Evolutionary conservation across 202 grass and related monocot genomes (phyloP), one percentile per base, ranked within the genome.

Genomic region (Setaria viridis): DNA sequence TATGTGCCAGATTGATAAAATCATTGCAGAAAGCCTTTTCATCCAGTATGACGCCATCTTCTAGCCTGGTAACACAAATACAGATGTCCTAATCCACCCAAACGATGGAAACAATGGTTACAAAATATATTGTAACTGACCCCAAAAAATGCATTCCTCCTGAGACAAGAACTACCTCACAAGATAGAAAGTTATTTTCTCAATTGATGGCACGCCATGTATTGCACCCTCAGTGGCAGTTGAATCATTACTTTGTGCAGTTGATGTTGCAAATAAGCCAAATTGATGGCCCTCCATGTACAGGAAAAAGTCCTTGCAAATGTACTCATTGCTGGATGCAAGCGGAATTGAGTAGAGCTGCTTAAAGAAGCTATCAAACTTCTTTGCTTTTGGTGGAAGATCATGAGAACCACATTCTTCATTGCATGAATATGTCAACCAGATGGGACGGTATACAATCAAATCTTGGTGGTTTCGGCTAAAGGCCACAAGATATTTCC

Each of bases 131-230:
- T 55, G 35, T 32, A 57, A 70, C 20, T 39, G 45, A 21, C 25
- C 48, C 39, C 70, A 48, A 43, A 48, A 79, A 78, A 32, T 42
- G 19, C 49, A 81, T 66, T 79, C 68, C n/a, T 83, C 17, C 37
- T 19, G 34, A 78, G 37, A 33, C 19, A 70, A 86, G 71, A 82
- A 76, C 48, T 85, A 98, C 95, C 95, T 95, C 81, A 98, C 89
- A 91, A 95, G 95, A 91, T 95, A 85, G 88, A 98, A 98, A 78
- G 91, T 95, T 85, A 95, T 98, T 87, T 94, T 98, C 70, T 98
- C 93, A 72, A 98, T 89, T 25, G 91, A 98, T 86, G 93, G 93
- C 35, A 95, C 85, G 57, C 93, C 90, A 5, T 88, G 85, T 83
- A 95, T 89, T 57, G 96, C 93, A 85, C 88, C 93, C 43, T 93